Percentiles rank a stretch among this genome's conserved stretches.
Evolutionary conservation across 1,139 yeast species (phyloP).

Genomic region (Ashbya aceris): DNA sequence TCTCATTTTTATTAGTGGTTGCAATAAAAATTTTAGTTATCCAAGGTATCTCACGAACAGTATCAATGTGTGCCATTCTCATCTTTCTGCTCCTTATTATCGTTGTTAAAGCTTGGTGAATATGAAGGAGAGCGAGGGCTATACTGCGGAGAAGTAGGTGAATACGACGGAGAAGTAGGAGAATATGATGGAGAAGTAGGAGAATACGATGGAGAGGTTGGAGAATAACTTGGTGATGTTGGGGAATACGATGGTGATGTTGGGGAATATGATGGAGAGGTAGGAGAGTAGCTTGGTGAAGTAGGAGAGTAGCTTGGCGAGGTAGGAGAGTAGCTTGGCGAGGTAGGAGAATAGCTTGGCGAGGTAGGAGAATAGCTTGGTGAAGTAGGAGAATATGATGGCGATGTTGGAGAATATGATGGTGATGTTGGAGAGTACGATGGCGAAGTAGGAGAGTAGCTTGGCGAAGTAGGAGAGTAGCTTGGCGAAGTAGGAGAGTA

Average conservation of each 20-base stretch:
- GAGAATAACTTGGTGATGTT: conserved; percentile 47
- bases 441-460: conserved; percentile 56
- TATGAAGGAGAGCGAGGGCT: conserved; percentile 48
- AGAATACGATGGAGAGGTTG: conserved; percentile 45
- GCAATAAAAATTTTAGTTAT: too few species aligned
- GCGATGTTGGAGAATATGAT: conserved; percentile 53
- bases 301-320: conserved; percentile 55
- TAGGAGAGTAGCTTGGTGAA: conserved; percentile 52
- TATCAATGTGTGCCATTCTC: conserved; percentile 6
- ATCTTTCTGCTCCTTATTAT: conserved; percentile 11
- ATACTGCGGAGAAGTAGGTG: conserved; percentile 52
- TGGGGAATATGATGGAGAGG: conserved; percentile 45
- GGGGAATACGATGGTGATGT: conserved; percentile 53
- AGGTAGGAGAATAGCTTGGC: conserved; percentile 51
- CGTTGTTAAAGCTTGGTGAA: conserved; percentile 36
- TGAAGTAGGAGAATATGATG: conserved; percentile 50
- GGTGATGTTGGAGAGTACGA: conserved; percentile 61
- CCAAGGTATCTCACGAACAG: not conserved
- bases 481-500: conserved; percentile 68
- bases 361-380: conserved; percentile 52
- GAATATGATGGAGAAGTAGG: conserved; percentile 49
- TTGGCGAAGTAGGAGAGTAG: conserved; percentile 66
- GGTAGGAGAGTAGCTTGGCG: conserved; percentile 47
- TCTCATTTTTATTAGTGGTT: conserved; percentile 1
- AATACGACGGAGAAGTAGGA: conserved; percentile 49